A percentile compares a stretch with the other conserved stretches of the same genome.
Evolutionary conservation across 345 rosid species (phyloP).

Genomic region (Euphorbia peplus): DNA sequence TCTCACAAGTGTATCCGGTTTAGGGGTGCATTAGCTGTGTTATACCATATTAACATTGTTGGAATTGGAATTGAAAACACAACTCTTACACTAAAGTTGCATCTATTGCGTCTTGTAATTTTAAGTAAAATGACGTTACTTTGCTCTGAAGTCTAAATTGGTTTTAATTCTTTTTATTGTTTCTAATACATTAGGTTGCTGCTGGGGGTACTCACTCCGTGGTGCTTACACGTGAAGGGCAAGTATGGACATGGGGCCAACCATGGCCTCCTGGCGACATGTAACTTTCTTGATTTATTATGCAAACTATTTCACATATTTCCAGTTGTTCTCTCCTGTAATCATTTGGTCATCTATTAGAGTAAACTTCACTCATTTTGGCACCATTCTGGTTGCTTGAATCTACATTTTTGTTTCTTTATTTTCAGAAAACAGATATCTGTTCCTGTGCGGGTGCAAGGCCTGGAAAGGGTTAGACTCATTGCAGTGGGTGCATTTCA

Average conservation of each 20-base stretch:
- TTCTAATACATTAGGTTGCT: slow-evolving; percentile 62
- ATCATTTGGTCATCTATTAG: slow-evolving; percentile 1
- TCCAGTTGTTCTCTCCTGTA: not conserved
- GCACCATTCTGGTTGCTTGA: not conserved
- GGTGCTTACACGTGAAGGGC: slow-evolving; percentile 86
- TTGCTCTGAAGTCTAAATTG: slow-evolving; percentile 11
- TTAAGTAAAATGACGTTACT: not conserved
- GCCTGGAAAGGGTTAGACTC: slow-evolving; percentile 79
- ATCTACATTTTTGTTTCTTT: not conserved
- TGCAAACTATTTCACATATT: slow-evolving; percentile 3
- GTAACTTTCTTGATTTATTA: slow-evolving; percentile 35
- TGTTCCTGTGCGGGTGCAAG: slow-evolving; percentile 96
- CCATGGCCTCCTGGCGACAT: slow-evolving; percentile 99
- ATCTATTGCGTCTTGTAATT: not conserved
- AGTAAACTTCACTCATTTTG: slow-evolving; percentile 1
- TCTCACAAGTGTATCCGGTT: not conserved
- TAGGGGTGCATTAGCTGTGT: not conserved
- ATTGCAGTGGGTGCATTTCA: slow-evolving; percentile 99
- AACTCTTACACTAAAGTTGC: not conserved
- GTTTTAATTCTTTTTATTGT: slow-evolving; percentile 4
- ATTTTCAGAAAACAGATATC: slow-evolving; percentile 86
- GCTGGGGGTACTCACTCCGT: slow-evolving; percentile 99
- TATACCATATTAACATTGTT: not conserved
- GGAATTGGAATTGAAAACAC: not conserved
- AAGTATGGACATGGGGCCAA: slow-evolving; percentile 99